Conservation (phyloP, 1,284 basidiomycete species). For the Apiotrichum laibachii region DNA sequence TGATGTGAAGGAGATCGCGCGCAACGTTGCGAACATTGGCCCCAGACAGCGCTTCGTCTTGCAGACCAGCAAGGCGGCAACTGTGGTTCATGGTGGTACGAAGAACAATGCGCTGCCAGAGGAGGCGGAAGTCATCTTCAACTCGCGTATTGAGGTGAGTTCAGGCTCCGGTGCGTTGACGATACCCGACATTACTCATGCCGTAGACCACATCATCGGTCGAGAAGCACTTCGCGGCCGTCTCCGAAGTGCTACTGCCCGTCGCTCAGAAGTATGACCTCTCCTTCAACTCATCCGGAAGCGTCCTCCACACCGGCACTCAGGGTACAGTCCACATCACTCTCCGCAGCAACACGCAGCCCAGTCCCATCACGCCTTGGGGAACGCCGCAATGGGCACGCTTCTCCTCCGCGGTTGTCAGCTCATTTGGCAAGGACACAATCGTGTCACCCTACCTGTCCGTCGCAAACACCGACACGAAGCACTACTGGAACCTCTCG, state of each 20-base stretch:
- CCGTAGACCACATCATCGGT: conserved; percentile 43
- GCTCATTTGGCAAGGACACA: conserved; percentile 49
- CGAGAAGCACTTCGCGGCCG: conserved; percentile 45
- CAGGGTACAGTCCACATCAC: neutral
- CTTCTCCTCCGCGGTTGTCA: conserved; percentile 50
- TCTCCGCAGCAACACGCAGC: conserved; percentile 39
- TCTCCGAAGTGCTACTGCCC: conserved; percentile 42
- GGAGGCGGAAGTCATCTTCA: conserved; percentile 39
- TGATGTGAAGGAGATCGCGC: conserved; percentile 51
- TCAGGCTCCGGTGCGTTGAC: no score
- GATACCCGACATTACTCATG: conserved; percentile 43
- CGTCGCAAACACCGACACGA: conserved; percentile 54
- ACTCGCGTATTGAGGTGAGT: conserved; percentile 50
- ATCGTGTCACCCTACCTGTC: conserved; percentile 55
- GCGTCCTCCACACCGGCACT: conserved; percentile 16
- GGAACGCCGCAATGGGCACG: conserved; percentile 48
- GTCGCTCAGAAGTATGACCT: conserved; percentile 34
- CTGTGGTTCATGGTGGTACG: conserved; percentile 48
- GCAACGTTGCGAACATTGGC: conserved; percentile 38
- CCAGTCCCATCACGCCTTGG: conserved; percentile 53
- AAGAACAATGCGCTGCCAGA: conserved; percentile 53
- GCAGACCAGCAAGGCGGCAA: conserved; percentile 47
- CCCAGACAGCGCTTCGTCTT: conserved; percentile 41
- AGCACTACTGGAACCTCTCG: conserved; percentile 48
- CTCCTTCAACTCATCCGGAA: conserved; percentile 3